These are phyloP conservation scores for Nemania sp. DNA, from an alignment of 2,329 filamentous ascomycete species.

Conservation along the genomic window DNA sequence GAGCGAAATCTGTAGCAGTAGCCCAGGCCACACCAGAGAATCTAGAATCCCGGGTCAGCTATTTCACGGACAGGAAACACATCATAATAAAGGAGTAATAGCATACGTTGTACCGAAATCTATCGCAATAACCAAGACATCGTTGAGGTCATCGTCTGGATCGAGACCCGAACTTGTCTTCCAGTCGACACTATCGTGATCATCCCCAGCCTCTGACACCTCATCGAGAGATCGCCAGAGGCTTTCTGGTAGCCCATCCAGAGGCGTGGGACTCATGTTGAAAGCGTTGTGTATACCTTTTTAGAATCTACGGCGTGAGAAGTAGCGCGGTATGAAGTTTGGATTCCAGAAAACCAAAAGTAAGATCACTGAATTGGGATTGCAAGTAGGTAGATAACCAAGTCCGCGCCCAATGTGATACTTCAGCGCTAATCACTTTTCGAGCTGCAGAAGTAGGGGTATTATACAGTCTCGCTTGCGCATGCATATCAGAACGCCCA, in stretches of 20 bases:
- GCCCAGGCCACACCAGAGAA: constrained; percentile 38
- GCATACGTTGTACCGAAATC: constrained; percentile 16
- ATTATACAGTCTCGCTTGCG: no score
- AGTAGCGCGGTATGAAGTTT: background rate
- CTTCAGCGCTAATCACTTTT: no score
- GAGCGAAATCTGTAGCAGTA: constrained; percentile 12
- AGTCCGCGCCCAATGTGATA: no score
- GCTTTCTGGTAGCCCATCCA: background rate
- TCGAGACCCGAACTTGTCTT: background rate
- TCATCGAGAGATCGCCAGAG: background rate
- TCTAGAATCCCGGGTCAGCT: constrained; percentile 19
- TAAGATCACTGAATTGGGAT: background rate
- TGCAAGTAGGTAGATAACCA: background rate
- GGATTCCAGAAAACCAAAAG: background rate
- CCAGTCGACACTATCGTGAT: background rate
- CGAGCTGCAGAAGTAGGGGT: no score
- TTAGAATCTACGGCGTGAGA: background rate
- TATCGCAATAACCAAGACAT: constrained; percentile 9
- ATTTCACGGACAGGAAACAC: background rate
- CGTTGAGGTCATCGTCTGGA: background rate
- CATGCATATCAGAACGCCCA: no score
- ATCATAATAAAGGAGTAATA: background rate
- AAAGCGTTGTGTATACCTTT: background rate
- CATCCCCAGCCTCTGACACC: background rate
- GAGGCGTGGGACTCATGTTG: background rate